Conservation (phyloP, 768 basidiomycete species). For the Daedaleopsis nitida region DNA sequence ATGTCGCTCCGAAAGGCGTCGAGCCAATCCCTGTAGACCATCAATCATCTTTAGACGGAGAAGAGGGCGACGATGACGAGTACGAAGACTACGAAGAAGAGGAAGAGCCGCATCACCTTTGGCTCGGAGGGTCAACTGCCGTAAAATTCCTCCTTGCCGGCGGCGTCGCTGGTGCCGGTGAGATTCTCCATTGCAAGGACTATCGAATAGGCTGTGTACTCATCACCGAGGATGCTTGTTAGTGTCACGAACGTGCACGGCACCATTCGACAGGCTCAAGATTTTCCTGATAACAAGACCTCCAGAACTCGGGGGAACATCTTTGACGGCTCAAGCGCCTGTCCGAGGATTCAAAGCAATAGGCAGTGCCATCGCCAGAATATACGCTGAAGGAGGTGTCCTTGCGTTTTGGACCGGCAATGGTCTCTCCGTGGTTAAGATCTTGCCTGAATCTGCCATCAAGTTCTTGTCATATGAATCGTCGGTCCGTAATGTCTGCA, state of each 20-base stretch:
- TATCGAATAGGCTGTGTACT: constrained; percentile 5
- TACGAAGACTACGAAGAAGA: constrained; percentile 57
- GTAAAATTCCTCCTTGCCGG: constrained; percentile 92
- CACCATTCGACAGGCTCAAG: constrained; percentile 96
- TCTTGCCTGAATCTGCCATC: constrained; percentile 98
- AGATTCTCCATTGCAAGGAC: constrained; percentile 27
- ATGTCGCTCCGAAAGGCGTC: constrained; percentile 12
- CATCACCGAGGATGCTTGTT: constrained; percentile 2
- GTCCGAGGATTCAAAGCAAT: constrained; percentile 66
- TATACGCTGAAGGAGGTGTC: constrained; percentile 89
- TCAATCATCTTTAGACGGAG: constrained; percentile 28
- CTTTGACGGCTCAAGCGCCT: constrained; percentile 44
- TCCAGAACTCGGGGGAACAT: constrained; percentile 65
- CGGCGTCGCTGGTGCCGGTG: constrained; percentile 92
- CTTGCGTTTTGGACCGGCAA: constrained; percentile 98
- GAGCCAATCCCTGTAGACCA: constrained; percentile 27
- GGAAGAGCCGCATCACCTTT: constrained; percentile 59
- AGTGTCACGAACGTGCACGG: constrained; percentile 97
- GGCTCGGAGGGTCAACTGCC: constrained; percentile 70
- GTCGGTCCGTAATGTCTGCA: constrained; percentile 55
- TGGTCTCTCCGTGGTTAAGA: constrained; percentile 90
- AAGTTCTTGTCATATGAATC: constrained; percentile 97
- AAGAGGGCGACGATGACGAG: constrained; percentile 39
- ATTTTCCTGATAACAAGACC: constrained; percentile 93
- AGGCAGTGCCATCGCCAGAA: constrained; percentile 68